A percentile compares a stretch with the other conserved stretches of the same genome.
Evolutionary conservation across 352 stramenopile species (phyloP).

Genomic region (Pythium myriotylum): DNA sequence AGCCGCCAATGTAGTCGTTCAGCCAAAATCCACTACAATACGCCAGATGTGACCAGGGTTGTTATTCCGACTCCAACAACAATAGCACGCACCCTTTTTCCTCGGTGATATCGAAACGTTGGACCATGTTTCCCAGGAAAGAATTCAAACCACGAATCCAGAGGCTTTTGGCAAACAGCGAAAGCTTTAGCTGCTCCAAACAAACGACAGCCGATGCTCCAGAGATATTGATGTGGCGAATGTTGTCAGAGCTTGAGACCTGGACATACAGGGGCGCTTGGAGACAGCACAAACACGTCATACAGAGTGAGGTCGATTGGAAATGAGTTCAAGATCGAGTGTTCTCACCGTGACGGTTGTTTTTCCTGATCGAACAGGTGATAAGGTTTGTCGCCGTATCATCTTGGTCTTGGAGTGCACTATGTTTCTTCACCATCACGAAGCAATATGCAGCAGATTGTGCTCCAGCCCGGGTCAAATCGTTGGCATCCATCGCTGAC

Average conservation of each 20-base stretch:
- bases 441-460: constrained; percentile 64
- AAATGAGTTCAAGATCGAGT: too few species aligned
- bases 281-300: background rate
- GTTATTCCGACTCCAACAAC: constrained; percentile 1
- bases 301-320: background rate
- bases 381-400: constrained; percentile 76
- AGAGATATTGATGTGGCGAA: constrained; percentile 72
- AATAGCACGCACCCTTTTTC: constrained; percentile 42
- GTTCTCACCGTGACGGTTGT: constrained; percentile 62
- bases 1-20: constrained; percentile 62
- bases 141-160: constrained; percentile 74
- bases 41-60: background rate
- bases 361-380: constrained; percentile 76
- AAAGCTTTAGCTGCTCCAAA: constrained; percentile 72
- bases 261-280: constrained; percentile 71
- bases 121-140: constrained; percentile 77
- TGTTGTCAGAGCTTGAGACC: constrained; percentile 78
- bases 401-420: constrained; percentile 51
- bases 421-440: constrained; percentile 79
- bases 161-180: constrained; percentile 72
- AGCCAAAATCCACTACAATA: constrained; percentile 54
- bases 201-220: constrained; percentile 72
- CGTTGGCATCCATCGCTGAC: constrained; percentile 69
- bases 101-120: constrained; percentile 48
- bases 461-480: constrained; percentile 64